Conservation (phyloP, 805 yeast genomes). For the Blastobotrys peoriensis region DNA sequence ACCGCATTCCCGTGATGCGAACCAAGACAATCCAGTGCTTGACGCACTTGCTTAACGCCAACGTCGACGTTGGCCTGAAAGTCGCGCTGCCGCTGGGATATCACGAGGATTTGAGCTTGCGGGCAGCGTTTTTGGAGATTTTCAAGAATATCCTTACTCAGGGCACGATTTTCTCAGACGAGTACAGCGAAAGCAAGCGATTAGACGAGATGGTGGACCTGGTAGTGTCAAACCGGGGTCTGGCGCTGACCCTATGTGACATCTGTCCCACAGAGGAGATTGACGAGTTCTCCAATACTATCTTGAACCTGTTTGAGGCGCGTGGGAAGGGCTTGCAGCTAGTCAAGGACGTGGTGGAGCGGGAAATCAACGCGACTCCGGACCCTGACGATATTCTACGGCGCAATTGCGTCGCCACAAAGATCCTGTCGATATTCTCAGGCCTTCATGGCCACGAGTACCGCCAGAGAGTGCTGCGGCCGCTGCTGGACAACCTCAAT, state of each 20-base stretch:
- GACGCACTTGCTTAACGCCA: conserved; percentile 63
- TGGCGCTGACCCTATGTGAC: conserved; percentile 49
- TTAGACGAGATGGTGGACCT: conserved; percentile 21
- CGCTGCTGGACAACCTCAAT: conserved; percentile 50
- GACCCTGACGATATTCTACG: conserved; percentile 70
- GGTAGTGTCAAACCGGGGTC: conserved; percentile 21
- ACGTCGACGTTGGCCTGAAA: conserved; percentile 70
- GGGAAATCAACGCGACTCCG: conserved; percentile 55
- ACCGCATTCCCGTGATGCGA: conserved; percentile 32
- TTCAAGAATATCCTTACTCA: conserved; percentile 55
- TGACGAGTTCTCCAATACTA: conserved; percentile 61
- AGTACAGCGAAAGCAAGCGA: conserved; percentile 15
- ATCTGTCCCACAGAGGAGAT: conserved; percentile 65
- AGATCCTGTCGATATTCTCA: conserved; percentile 66
- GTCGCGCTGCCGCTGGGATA: conserved; percentile 75
- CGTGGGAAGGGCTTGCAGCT: conserved; percentile 32
- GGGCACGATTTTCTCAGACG: conserved; percentile 28
- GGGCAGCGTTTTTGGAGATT: conserved; percentile 70
- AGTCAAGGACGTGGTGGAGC: conserved; percentile 48
- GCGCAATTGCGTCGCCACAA: conserved; percentile 76
- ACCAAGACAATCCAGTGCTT: conserved; percentile 61
- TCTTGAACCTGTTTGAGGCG: conserved; percentile 49
- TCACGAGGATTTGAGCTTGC: conserved; percentile 56
- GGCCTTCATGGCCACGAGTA: conserved; percentile 60
- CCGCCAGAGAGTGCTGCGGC: conserved; percentile 46